Percentiles rank a stretch among this genome's conserved stretches.
Evolutionary conservation across 805 yeast genomes (phyloP).

Genomic region (Candida silvatica): DNA sequence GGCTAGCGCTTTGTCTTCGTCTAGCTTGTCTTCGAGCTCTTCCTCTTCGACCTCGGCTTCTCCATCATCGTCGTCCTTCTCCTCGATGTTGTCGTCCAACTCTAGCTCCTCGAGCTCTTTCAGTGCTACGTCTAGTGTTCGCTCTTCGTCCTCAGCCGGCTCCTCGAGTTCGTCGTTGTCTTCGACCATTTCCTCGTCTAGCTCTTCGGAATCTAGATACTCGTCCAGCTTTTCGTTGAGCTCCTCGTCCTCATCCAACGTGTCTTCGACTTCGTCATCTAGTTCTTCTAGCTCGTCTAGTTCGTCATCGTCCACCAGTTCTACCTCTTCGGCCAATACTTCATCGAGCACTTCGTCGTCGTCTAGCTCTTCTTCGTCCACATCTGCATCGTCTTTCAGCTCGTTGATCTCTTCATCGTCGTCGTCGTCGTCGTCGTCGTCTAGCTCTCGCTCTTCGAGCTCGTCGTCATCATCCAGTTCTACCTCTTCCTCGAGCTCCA

Average conservation of each 20-base stretch:
- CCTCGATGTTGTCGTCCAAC: neutral
- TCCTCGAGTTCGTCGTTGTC: slow-evolving; percentile 1
- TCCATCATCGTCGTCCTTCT: slow-evolving; percentile 1
- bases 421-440: slow-evolving; percentile 3
- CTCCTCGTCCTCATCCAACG: neutral
- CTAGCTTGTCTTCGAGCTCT: neutral
- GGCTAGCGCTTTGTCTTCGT: too few species aligned
- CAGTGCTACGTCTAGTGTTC: slow-evolving; percentile 11
- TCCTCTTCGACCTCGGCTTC: slow-evolving; percentile 4
- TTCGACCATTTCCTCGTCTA: slow-evolving; percentile 3
- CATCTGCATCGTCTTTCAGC: slow-evolving; percentile 1
- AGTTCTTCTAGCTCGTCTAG: neutral
- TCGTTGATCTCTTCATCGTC: slow-evolving; percentile 1
- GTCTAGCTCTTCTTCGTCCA: neutral
- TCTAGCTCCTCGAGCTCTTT: slow-evolving; percentile 1
- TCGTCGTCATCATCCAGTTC: slow-evolving; percentile 2
- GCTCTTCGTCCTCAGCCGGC: slow-evolving; percentile 17
- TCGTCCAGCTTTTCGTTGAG: too few species aligned
- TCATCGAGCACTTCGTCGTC: slow-evolving; percentile 2
- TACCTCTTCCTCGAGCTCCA: neutral
- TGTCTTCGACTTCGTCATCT: too few species aligned
- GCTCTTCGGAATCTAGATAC: neutral
- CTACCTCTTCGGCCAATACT: slow-evolving; percentile 1
- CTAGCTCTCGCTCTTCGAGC: slow-evolving; percentile 1
- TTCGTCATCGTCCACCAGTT: slow-evolving; percentile 3